These are phyloP conservation scores for Heliamphora pulchella DNA, from an alignment of 179 eudicot species.

Conservation along the genomic window DNA sequence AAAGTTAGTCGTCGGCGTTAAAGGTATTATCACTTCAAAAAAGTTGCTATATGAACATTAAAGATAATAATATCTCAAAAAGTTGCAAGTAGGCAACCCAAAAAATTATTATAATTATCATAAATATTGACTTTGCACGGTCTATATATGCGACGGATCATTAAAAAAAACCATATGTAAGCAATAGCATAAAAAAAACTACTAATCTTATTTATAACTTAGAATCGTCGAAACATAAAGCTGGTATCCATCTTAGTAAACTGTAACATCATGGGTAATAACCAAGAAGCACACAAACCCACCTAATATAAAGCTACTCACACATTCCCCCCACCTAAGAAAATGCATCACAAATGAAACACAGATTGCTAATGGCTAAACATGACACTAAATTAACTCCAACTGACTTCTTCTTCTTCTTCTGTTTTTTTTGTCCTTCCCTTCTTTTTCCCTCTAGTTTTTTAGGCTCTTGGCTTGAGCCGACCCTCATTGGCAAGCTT, in stretches of 20 bases:
- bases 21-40: too few species aligned
- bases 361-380: not conserved
- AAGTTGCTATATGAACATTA: too few species aligned
- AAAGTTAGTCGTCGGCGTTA: too few species aligned
- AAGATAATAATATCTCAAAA: too few species aligned
- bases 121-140: too few species aligned
- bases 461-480: conserved; percentile 27
- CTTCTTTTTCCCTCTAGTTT: not conserved
- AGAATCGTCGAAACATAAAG: not conserved
- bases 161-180: too few species aligned
- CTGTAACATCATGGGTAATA: not conserved
- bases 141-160: too few species aligned
- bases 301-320: not conserved
- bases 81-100: too few species aligned
- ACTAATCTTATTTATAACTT: conserved; percentile 9
- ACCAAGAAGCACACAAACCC: conserved; percentile 10
- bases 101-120: too few species aligned
- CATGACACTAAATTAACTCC: not conserved
- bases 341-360: conserved; percentile 14
- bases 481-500: conserved; percentile 77
- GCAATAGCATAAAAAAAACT: conserved; percentile 2
- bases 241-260: conserved; percentile 2
- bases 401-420: not conserved
- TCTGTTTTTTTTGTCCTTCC: too few species aligned
- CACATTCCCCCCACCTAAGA: not conserved